A percentile compares a stretch with the other conserved stretches of the same genome.
Evolutionary conservation across 75 land plant genomes (phyloP).

Genomic region (Azolla pinnata): DNA sequence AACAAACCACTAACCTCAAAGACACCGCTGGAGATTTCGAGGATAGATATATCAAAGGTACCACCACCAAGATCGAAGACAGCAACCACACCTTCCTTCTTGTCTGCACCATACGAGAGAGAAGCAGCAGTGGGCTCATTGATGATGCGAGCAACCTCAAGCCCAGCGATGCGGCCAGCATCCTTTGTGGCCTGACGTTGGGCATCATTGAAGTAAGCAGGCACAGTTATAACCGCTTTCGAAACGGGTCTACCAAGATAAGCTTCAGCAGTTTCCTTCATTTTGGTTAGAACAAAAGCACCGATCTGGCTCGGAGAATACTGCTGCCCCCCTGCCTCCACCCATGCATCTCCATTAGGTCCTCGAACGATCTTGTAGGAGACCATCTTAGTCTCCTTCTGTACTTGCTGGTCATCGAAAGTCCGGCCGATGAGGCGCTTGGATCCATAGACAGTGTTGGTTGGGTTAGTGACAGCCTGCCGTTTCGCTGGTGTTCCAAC

Average conservation of each 20-base stretch:
- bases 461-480: constrained; percentile 58
- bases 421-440: constrained; percentile 51
- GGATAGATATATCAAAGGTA: constrained; percentile 58
- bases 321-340: constrained; percentile 54
- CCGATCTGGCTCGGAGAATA: constrained; percentile 61
- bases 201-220: constrained; percentile 70
- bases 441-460: constrained; percentile 47
- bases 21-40: constrained; percentile 60
- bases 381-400: constrained; percentile 56
- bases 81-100: constrained; percentile 55
- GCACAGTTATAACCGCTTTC: constrained; percentile 60
- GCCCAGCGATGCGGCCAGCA: constrained; percentile 63
- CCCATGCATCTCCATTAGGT: constrained; percentile 64
- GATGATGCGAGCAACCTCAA: constrained; percentile 52
- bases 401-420: constrained; percentile 51
- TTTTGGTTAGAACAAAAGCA: constrained; percentile 50
- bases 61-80: constrained; percentile 70
- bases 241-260: constrained; percentile 46
- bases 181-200: constrained; percentile 69
- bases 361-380: constrained; percentile 52
- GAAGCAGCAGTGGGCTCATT: constrained; percentile 74
- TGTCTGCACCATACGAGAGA: constrained; percentile 55
- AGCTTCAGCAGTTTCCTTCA: constrained; percentile 57
- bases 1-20: constrained; percentile 58
- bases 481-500: constrained; percentile 62